Evolutionary conservation across 257 asterid genomes (phyloP).

Genomic region (Knoxia roxburghii): DNA sequence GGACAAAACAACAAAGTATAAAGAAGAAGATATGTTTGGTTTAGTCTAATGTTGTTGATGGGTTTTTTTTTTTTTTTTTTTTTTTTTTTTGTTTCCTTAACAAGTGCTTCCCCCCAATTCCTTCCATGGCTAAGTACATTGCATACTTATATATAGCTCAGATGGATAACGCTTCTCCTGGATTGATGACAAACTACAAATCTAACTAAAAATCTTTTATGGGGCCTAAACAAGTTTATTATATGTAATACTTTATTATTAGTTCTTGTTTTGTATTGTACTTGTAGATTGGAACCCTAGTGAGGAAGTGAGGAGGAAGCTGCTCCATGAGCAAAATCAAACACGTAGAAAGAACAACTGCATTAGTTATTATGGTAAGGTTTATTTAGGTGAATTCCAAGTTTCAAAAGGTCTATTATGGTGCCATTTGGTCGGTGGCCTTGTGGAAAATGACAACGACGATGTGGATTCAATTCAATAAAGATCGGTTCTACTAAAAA

Average conservation of each 20-base stretch:
- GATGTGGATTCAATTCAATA: constrained; percentile 17
- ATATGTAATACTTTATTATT: neutral
- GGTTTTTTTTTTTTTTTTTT: neutral
- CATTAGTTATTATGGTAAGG: neutral
- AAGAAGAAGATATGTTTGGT: neutral
- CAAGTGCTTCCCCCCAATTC: neutral
- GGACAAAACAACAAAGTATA: neutral
- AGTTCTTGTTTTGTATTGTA: neutral
- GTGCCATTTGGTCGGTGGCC: constrained; percentile 36
- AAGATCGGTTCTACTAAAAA: too few species aligned
- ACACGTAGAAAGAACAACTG: neutral
- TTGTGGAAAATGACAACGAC: constrained; percentile 17
- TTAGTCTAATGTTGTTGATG: too few species aligned
- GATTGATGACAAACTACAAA: neutral
- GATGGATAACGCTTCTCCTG: neutral
- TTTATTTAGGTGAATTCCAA: neutral
- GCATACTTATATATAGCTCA: neutral
- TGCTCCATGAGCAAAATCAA: neutral
- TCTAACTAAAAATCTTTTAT: neutral
- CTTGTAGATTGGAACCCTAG: neutral
- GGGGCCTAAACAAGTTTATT: neutral
- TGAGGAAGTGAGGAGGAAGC: neutral
- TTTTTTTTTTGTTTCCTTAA: neutral
- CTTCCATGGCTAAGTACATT: constrained; percentile 6
- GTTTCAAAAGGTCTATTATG: neutral